Percentiles rank a stretch among this genome's conserved stretches.
phyloP scores from a whole-genome alignment of 148 eudicot genomes.

The Silene conica region DNA sequence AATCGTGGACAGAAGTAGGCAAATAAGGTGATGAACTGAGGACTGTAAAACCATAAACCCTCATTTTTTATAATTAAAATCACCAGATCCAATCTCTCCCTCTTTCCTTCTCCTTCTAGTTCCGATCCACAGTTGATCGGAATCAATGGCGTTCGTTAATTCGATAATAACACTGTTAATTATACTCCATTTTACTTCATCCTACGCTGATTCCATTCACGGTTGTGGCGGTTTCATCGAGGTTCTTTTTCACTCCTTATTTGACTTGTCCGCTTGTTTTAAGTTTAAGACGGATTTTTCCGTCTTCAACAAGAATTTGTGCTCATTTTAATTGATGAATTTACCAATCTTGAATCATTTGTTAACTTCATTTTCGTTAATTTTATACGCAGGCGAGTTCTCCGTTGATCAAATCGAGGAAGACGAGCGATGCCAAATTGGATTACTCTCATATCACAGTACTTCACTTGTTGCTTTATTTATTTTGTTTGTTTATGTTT shows the following conservation, averaged over 20 bases:
- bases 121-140: background rate
- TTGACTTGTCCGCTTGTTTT: too few species aligned
- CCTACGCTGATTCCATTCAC: constrained; percentile 68
- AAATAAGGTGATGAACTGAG: background rate
- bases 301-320: too few species aligned
- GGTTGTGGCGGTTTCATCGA: constrained; percentile 98
- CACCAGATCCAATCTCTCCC: constrained; percentile 23
- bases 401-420: constrained; percentile 78
- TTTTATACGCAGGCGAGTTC: constrained; percentile 63
- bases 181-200: constrained; percentile 20
- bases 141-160: constrained; percentile 14
- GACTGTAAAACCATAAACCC: background rate
- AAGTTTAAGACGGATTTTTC: too few species aligned
- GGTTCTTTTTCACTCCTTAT: background rate
- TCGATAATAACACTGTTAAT: constrained; percentile 13
- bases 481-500: background rate
- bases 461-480: constrained; percentile 10
- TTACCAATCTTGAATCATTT: background rate
- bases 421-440: constrained; percentile 63
- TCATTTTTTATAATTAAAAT: background rate
- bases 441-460: constrained; percentile 98
- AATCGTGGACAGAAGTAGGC: background rate
- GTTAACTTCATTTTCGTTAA: background rate
- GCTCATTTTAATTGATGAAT: background rate
- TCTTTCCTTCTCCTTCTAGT: background rate